Evolutionary conservation across 768 basidiomycete genomes (phyloP).

Genomic region (Rhizopogon roseolus): DNA sequence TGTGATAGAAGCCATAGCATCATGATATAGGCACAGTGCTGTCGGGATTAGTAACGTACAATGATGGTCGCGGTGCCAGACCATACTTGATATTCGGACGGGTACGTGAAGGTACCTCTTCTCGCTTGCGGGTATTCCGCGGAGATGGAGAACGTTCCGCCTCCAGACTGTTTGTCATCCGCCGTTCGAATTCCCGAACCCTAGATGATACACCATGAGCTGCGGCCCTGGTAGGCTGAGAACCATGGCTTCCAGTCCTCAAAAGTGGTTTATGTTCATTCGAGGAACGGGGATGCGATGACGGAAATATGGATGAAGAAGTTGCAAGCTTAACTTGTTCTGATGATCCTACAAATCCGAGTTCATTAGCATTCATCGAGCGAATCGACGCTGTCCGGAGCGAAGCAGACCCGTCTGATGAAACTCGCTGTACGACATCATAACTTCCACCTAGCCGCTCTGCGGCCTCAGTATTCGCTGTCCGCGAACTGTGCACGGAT

Average conservation of each 20-base stretch:
- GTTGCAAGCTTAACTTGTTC: conserved; percentile 9
- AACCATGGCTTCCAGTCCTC: background rate
- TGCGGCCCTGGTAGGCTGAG: conserved; percentile 5
- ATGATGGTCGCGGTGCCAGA: conserved; percentile 53
- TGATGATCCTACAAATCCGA: conserved; percentile 7
- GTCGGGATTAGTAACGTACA: conserved; percentile 77
- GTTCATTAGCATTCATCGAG: conserved; percentile 19
- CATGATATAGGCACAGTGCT: background rate
- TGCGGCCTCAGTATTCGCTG: conserved; percentile 65
- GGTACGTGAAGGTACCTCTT: conserved; percentile 37
- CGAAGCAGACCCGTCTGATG: conserved; percentile 23
- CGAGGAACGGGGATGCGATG: background rate
- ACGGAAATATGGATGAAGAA: conserved; percentile 8
- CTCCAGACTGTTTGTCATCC: conserved; percentile 50
- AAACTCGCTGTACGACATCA: conserved; percentile 61
- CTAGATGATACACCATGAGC: conserved; percentile 41
- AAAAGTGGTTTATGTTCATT: conserved; percentile 5
- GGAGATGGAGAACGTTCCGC: conserved; percentile 27
- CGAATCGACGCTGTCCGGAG: conserved; percentile 19
- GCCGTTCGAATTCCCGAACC: conserved; percentile 55
- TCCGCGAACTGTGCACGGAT: conserved; percentile 53
- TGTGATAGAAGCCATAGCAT: conserved; percentile 4
- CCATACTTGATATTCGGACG: conserved; percentile 53
- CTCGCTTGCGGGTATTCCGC: conserved; percentile 37
- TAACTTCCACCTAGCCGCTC: conserved; percentile 62